A percentile compares a stretch with the other conserved stretches of the same genome.
These are phyloP conservation scores for Nemania abortiva DNA, from an alignment of 2,329 filamentous ascomycete species.

Conservation along the genomic window DNA sequence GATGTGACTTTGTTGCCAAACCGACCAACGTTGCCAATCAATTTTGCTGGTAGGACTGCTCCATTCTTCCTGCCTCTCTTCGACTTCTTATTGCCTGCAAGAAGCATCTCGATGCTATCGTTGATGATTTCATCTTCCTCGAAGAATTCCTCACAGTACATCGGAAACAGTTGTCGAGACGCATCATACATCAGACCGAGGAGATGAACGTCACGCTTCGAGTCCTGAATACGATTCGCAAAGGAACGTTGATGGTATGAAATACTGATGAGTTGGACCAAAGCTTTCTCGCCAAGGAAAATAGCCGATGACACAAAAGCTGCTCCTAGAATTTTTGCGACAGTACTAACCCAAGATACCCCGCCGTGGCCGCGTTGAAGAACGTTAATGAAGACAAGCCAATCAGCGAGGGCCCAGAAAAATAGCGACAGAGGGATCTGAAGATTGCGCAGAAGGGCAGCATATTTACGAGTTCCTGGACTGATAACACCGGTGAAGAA, in stretches of 20 bases:
- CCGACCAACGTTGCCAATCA: constrained; percentile 81
- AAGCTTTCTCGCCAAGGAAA: constrained; percentile 79
- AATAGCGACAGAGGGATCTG: constrained; percentile 76
- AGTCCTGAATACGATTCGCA: constrained; percentile 84
- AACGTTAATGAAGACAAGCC: constrained; percentile 71
- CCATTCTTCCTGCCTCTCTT: constrained; percentile 62
- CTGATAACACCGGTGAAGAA: constrained; percentile 77
- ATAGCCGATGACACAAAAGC: constrained; percentile 76
- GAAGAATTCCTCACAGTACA: constrained; percentile 89
- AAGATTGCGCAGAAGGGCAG: constrained; percentile 71
- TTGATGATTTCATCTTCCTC: constrained; percentile 95
- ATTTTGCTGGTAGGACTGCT: constrained; percentile 79
- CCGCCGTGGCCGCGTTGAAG: constrained; percentile 54
- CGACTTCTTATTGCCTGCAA: constrained; percentile 66
- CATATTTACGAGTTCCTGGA: constrained; percentile 77
- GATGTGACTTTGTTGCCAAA: constrained; percentile 94
- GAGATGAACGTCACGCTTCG: constrained; percentile 86
- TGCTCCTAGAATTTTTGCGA: constrained; percentile 75
- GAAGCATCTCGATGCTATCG: constrained; percentile 79
- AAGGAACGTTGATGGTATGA: constrained; percentile 89
- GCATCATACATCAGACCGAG: constrained; percentile 90
- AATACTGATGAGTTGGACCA: constrained; percentile 86
- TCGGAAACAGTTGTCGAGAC: constrained; percentile 87
- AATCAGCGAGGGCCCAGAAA: constrained; percentile 74
- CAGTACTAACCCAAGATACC: constrained; percentile 66